Evolutionary conservation across 495 filamentous ascomycete species (phyloP), one percentile per base, ranked within the genome.

Genomic region (Annulohypoxylon stygium): DNA sequence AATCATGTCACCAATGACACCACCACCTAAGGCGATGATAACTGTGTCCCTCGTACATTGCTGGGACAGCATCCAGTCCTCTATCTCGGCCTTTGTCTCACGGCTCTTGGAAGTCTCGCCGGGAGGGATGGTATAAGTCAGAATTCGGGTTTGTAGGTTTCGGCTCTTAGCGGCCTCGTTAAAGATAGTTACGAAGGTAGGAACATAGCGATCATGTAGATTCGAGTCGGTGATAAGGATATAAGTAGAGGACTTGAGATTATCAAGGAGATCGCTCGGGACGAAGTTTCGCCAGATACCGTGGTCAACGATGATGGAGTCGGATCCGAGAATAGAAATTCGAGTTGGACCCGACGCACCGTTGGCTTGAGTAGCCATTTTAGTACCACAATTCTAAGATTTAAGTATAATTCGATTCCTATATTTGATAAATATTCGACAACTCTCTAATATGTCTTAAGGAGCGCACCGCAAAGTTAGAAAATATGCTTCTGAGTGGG

Each of bases 221-320:
- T 98, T 98, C 18, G 93, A 95, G 81, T 99, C 96, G 76, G 96
- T 98, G 75, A 99, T 91, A 50, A 99, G 90, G 51, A 98, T 92
- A 80, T 98, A 99, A 67, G 94, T 98, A 26, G 93, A 95, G 23
- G 94, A 95, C 47, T 87, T 82, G 67, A 96, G 81, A 77, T 90
- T 91, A 33, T 86, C 84, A 73, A 98, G 85, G 47, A 99, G 86
- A 81, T 98, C 97, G 75, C 91, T 82, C 55, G 90, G 89, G 73
- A 98, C 90, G 79, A 90, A 95, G 71, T 86, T 86, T 70, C 90
- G 89, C 92, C 94, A 98, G 67, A 99, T 89, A 65, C 92, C 93
- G 79, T 97, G 95, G 75, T 97, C 94, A 79, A 97, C 90, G 76
- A 97, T 86, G 74, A 97, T 97, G 80, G 90, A 89, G 69, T 97